Evolutionary conservation across 139 green algal genomes (phyloP), one percentile per base, ranked within the genome.

Genomic region (Ettlia oleoabundans): DNA sequence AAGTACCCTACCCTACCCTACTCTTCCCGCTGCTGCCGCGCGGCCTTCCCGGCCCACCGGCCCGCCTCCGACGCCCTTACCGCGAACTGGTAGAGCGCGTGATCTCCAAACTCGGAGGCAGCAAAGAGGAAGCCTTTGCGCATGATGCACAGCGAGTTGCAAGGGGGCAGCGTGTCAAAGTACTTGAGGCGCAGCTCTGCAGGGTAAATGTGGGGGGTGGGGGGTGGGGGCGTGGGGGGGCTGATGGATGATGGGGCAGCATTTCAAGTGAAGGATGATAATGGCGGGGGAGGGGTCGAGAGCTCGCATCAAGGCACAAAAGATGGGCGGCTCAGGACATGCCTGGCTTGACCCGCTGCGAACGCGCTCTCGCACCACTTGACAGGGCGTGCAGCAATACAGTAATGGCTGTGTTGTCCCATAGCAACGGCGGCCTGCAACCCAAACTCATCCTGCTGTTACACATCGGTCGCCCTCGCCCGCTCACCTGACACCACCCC

Each of bases 101-200:
- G 97, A 90, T 99, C 97, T 66, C 97, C 96, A 78, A 94, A 95
- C 90, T 99, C 97, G 38, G 93, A 96, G 37, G 94, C 97, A 0
- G 96, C 93, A 85, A 99, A 99, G 26, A 99, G 92, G 91, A 98
- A 99, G 52, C 97, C 97, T 22, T 93, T 97, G 82, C 96, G 95
- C 67, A 99, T 87, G 42, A 99, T 92, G 77, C 92, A 96, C 32
- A 99, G 92, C 43, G 92, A 94, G 69, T 80, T 74, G 87, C 85
- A 93, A 47, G 92, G 79, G 9, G 97, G 93, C 28, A 99, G 93
- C 30, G 95, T 98, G 92, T 99, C 97, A 89, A 99, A 99, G 90
- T 99, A 99, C 86, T 97, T 97, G 71, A 99, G 86, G 67, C 94
- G 93, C 40, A 99, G 52, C 85, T 98, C 96, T 80, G 73, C 26